Conservation (phyloP, 371 early-diverging fungal genomes). For the Batrachochytrium dendrobatidis region DNA sequence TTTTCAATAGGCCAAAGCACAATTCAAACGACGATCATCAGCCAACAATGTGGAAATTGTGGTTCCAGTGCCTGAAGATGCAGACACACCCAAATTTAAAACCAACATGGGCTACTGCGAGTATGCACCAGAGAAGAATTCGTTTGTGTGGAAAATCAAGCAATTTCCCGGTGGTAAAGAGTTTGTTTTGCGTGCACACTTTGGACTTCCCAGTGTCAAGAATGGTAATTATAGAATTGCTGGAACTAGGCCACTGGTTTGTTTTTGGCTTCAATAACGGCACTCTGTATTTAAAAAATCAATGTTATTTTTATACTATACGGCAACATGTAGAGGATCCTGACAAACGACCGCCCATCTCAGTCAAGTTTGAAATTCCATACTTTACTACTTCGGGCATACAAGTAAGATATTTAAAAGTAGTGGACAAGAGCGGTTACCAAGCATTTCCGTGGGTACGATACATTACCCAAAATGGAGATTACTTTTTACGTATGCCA, state of each 20-base stretch:
- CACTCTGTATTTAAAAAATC: not conserved
- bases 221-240: conserved; percentile 49
- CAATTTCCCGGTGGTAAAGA: conserved; percentile 97
- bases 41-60: conserved; percentile 97
- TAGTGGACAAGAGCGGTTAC: conserved; percentile 96
- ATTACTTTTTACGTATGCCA: conserved; percentile 17
- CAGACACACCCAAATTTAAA: conserved; percentile 94
- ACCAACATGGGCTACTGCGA: conserved; percentile 80
- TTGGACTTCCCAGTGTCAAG: conserved; percentile 92
- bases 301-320: conserved; percentile 1
- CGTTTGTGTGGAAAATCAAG: conserved; percentile 95
- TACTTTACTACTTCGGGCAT: conserved; percentile 96
- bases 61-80: conserved; percentile 96
- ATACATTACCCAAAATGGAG: conserved; percentile 91
- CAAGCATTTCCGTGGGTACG: conserved; percentile 98
- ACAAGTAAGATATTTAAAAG: conserved; percentile 97
- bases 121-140: conserved; percentile 90
- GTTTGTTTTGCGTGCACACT: conserved; percentile 90
- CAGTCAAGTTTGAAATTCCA: conserved; percentile 96
- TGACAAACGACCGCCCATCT: conserved; percentile 91
- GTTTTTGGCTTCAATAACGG: no score
- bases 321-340: conserved; percentile 71
- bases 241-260: no score
- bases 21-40: conserved; percentile 92
- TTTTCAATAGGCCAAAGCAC: conserved; percentile 71